Conservation (phyloP, 805 yeast species). For the Zygotorulaspora florentina region DNA sequence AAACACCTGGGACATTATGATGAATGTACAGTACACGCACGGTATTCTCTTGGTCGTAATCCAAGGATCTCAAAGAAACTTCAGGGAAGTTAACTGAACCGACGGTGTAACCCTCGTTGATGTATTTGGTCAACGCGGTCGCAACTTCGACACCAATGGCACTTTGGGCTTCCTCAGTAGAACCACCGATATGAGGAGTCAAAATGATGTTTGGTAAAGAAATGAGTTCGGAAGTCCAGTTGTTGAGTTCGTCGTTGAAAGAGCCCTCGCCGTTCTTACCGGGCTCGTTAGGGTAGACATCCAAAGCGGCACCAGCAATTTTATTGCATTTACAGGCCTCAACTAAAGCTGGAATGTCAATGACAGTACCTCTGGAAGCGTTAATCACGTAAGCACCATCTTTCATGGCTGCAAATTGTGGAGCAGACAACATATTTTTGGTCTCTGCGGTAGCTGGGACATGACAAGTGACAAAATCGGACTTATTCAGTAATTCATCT, state of each 20-base stretch:
- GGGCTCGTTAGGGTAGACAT: conserved; percentile 96
- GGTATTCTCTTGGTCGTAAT: conserved; percentile 78
- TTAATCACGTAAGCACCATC: conserved; percentile 91
- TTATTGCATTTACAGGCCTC: conserved; percentile 90
- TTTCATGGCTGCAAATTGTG: conserved; percentile 94
- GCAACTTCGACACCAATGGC: conserved; percentile 97
- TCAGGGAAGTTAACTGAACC: conserved; percentile 99
- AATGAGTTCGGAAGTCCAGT: conserved; percentile 79
- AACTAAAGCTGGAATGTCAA: conserved; percentile 90
- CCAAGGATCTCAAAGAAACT: conserved; percentile 82
- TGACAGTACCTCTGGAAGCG: conserved; percentile 96
- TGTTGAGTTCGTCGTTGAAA: conserved; percentile 69
- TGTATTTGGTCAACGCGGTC: conserved; percentile 78
- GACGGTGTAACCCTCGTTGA: conserved; percentile 90
- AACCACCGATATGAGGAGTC: conserved; percentile 98
- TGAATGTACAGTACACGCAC: conserved; percentile 95
- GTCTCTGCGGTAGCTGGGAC: conserved; percentile 96
- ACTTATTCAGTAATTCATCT: conserved; percentile 69
- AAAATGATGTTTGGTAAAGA: conserved; percentile 82
- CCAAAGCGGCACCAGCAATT: conserved; percentile 95
- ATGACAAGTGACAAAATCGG: conserved; percentile 90
- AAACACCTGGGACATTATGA: conserved; percentile 97
- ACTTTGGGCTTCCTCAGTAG: conserved; percentile 97
- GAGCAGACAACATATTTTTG: conserved; percentile 78
- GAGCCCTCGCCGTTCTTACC: conserved; percentile 88